These are phyloP conservation scores for Yamadazyma sp. DNA, from an alignment of 1,139 yeast genomes.

Conservation along the genomic window DNA sequence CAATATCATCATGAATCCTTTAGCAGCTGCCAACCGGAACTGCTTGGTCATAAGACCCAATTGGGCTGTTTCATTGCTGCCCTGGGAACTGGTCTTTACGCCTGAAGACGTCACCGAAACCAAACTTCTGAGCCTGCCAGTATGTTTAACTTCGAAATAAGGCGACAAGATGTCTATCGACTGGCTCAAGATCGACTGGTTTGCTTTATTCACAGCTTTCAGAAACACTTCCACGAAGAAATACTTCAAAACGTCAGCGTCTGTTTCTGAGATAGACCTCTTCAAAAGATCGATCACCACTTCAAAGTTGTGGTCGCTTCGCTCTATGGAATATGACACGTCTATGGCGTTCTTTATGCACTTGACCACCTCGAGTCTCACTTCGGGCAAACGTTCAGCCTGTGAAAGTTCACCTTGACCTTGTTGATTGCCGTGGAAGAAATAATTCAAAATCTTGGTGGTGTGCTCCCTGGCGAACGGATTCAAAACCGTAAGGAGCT, in stretches of 20 bases:
- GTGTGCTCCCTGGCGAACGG: slow-evolving; percentile 55
- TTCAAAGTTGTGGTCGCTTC: slow-evolving; percentile 25
- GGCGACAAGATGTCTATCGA: slow-evolving; percentile 19
- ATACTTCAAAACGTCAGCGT: slow-evolving; percentile 32
- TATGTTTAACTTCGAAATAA: slow-evolving; percentile 11
- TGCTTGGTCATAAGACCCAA: slow-evolving; percentile 2
- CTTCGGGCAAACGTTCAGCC: slow-evolving; percentile 14
- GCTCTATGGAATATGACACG: slow-evolving; percentile 31
- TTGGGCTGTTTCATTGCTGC: slow-evolving; percentile 7
- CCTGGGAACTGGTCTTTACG: slow-evolving; percentile 7
- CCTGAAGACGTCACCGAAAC: slow-evolving; percentile 24
- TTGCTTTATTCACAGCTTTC: slow-evolving; percentile 24
- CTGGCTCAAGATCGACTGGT: slow-evolving; percentile 25
- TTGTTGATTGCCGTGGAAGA: slow-evolving; percentile 31
- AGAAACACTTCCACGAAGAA: slow-evolving; percentile 32
- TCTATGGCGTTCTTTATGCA: slow-evolving; percentile 45
- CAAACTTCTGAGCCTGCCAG: slow-evolving; percentile 19
- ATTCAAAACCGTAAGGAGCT: slow-evolving; percentile 53
- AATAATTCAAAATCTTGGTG: slow-evolving; percentile 43
- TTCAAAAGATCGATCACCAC: slow-evolving; percentile 30
- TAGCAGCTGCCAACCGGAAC: slow-evolving; percentile 26
- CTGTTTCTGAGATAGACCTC: slow-evolving; percentile 27
- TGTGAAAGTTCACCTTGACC: slow-evolving; percentile 4
- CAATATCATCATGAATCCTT: slow-evolving; percentile 35
- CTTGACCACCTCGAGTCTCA: slow-evolving; percentile 41